These are phyloP conservation scores for Adansonia gregorii DNA, from an alignment of 441 rosid genomes.

Conservation along the genomic window DNA sequence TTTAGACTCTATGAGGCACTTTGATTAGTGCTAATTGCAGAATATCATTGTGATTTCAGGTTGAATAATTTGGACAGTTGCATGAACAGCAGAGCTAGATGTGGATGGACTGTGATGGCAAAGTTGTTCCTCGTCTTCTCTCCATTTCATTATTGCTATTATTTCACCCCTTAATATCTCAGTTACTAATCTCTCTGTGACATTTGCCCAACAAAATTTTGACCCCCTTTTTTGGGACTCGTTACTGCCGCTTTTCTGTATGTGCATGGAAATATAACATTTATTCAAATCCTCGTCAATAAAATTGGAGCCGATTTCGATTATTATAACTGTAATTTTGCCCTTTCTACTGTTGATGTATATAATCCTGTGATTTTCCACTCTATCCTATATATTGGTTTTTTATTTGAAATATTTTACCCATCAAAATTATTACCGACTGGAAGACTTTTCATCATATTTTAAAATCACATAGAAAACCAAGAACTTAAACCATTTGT, in stretches of 20 bases:
- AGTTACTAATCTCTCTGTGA: constrained; percentile 5
- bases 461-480: background rate
- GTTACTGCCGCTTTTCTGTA: background rate
- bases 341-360: background rate
- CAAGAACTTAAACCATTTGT: too few relatives aligned
- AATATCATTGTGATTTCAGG: constrained; percentile 24
- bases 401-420: background rate
- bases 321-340: background rate
- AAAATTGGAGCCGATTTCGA: constrained; percentile 9
- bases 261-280: constrained; percentile 24
- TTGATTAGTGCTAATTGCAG: background rate
- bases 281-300: constrained; percentile 14
- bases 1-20: background rate
- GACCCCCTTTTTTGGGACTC: background rate
- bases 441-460: background rate
- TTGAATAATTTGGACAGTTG: constrained; percentile 19
- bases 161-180: background rate
- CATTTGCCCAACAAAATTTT: constrained; percentile 22
- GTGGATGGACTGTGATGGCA: background rate
- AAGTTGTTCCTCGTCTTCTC: background rate
- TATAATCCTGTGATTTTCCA: background rate
- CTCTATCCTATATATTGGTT: background rate
- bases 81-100: background rate
- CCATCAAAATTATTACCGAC: too few relatives aligned
- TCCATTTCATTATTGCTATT: background rate